phyloP scores from a whole-genome alignment of 768 basidiomycete species.

The Amanita pseudoporphyria region DNA sequence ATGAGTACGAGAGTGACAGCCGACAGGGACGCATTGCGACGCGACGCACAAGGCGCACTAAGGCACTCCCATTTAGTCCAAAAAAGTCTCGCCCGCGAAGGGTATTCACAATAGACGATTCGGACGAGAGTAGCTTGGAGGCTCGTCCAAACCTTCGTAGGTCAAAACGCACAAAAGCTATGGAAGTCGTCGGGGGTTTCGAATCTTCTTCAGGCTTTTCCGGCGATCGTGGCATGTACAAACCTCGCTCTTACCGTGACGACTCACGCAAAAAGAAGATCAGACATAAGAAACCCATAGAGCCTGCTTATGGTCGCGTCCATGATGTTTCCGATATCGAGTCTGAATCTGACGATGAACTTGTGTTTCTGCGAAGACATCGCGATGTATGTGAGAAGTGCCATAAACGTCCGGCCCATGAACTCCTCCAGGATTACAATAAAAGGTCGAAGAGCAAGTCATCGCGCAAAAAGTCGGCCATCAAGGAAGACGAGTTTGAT shows the following conservation, averaged over 20 bases:
- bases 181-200: slow-evolving; percentile 26
- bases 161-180: slow-evolving; percentile 34
- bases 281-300: background rate
- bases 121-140: slow-evolving; percentile 24
- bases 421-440: slow-evolving; percentile 27
- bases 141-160: slow-evolving; percentile 26
- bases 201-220: slow-evolving; percentile 18
- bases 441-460: slow-evolving; percentile 28
- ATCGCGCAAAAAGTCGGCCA: slow-evolving; percentile 27
- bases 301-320: slow-evolving; percentile 35
- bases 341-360: slow-evolving; percentile 45
- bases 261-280: background rate
- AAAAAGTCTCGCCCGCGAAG: slow-evolving; percentile 41
- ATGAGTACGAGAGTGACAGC: slow-evolving; percentile 17
- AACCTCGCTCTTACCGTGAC: slow-evolving; percentile 13
- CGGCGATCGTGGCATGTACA: slow-evolving; percentile 23
- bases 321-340: slow-evolving; percentile 31
- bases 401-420: slow-evolving; percentile 47
- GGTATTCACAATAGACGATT: slow-evolving; percentile 24
- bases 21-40: slow-evolving; percentile 11
- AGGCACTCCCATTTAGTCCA: slow-evolving; percentile 57
- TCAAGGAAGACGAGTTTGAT: slow-evolving; percentile 38
- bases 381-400: slow-evolving; percentile 67
- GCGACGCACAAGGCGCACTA: slow-evolving; percentile 14
- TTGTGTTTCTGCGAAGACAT: slow-evolving; percentile 47